Base-by-base conservation (phyloP, 371 early-diverging fungal species). In the Rhizopus delemar region DNA sequence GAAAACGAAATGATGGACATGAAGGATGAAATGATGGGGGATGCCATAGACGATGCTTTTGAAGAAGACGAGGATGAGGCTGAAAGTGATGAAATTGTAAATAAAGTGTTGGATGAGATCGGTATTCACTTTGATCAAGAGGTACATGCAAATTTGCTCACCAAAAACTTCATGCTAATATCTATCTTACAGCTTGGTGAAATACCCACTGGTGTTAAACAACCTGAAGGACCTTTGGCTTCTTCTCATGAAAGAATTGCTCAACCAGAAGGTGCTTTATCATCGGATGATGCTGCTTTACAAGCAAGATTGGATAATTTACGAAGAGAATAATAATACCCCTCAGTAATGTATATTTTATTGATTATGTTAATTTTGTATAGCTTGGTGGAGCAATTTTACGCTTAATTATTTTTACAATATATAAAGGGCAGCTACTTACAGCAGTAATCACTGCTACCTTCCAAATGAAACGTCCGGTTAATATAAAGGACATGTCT, bases 21-120 rank as follows among this genome's bases (percentile, higher is more conserved):
- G 96, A 97, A 97, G 78, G 95, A 94, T 57, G 96, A 95, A 65
- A 91, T 98, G 92, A 95, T 98, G 94, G 90, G 90, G 46, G 98
- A 98, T 65, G 93, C 93, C 12, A 94, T 98, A 53, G 97, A 98
- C 61, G 96, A 94, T 68, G 92, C 87, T 31, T 89, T 97, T 85
- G 96, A 93, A 36, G 96, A 93, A 57, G 95, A 93, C 32, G 90
- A 90, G 12, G 95, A 95, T 50, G 93, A 92, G 43, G 93, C 92
- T 38, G 97, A 96, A 68, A 77, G 89, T 50, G 97, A 98, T 5
- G 81, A 87, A 51, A 93, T 97, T 63, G 94, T 97, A 4, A 90
- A 88, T 67, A 90, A 95, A 69, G 93, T 97, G 2, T 67, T 96
- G 52, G 98, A 98, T 73, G 97, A 98, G 70, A 95, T 97, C 71